Percentiles rank a stretch among this genome's conserved stretches.
Evolutionary conservation across 495 filamentous ascomycete species (phyloP).

Genomic region (Bathelium albidoporum): DNA sequence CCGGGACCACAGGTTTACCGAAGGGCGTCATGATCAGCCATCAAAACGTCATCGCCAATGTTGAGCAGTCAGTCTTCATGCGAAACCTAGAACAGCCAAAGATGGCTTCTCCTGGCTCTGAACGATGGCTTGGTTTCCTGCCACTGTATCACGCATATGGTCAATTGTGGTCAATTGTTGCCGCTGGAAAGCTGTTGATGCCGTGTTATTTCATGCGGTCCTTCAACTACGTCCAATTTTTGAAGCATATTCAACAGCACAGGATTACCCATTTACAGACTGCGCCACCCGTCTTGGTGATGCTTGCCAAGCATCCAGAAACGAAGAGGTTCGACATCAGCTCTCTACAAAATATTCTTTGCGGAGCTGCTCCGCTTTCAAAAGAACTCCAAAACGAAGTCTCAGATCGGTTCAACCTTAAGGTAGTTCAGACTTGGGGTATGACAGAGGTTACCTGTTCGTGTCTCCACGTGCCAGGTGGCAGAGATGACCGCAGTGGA

Average conservation of each 20-base stretch:
- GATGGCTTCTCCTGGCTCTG: conserved; percentile 12
- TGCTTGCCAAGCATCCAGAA: conserved; percentile 33
- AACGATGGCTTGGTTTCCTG: conserved; percentile 34
- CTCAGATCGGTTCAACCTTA: conserved; percentile 22
- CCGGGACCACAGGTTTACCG: conserved; percentile 36
- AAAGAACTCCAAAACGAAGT: conserved; percentile 33
- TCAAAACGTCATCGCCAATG: conserved; percentile 33
- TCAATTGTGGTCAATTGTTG: conserved; percentile 36
- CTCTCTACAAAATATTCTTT: conserved; percentile 29
- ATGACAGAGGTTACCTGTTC: conserved; percentile 34
- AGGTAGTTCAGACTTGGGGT: conserved; percentile 32
- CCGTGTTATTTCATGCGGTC: conserved; percentile 31
- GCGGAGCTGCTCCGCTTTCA: conserved; percentile 32
- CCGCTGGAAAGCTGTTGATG: conserved; percentile 19
- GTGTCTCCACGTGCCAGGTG: conserved; percentile 28
- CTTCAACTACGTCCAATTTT: conserved; percentile 26
- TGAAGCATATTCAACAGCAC: conserved; percentile 26
- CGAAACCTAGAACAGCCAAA: conserved; percentile 23
- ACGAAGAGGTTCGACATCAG: conserved; percentile 27
- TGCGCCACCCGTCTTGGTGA: conserved; percentile 32
- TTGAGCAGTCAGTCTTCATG: conserved; percentile 31
- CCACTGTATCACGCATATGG: conserved; percentile 38
- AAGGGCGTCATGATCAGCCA: conserved; percentile 35
- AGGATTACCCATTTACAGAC: conserved; percentile 32
- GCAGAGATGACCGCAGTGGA: conserved; percentile 26